These are phyloP conservation scores for Backusella parvicylindrica DNA, from an alignment of 192 early-diverging fungal species.

Conservation along the genomic window DNA sequence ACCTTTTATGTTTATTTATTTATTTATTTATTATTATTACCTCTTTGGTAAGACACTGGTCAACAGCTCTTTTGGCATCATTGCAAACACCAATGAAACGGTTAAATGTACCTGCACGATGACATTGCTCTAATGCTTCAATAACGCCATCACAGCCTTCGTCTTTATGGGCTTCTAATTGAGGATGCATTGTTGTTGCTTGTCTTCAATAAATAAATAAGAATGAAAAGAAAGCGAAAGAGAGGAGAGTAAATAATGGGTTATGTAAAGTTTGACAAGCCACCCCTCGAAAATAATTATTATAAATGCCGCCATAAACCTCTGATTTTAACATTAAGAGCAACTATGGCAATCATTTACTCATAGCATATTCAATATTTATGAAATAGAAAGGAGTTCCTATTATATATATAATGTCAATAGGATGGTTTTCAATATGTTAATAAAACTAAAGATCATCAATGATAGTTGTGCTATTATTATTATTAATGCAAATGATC, in stretches of 20 bases:
- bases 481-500: no score
- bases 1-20: background rate
- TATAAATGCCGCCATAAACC: background rate
- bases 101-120: conserved; percentile 43
- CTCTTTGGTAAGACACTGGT: conserved; percentile 50
- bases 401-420: no score
- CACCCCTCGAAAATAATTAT: background rate
- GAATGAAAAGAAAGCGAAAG: background rate
- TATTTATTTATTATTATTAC: conserved; percentile 26
- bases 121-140: conserved; percentile 51
- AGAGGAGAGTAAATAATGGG: background rate
- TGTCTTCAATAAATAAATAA: background rate
- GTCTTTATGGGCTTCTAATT: conserved; percentile 35
- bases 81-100: conserved; percentile 53
- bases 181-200: conserved; percentile 35
- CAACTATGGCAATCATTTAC: no score
- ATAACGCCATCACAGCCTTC: conserved; percentile 50
- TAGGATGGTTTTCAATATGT: no score
- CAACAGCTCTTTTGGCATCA: conserved; percentile 43
- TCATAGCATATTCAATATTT: no score
- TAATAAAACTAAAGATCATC: no score
- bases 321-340: no score
- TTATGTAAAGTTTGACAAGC: background rate
- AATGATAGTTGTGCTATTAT: no score
- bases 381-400: no score